phyloP scores from a whole-genome alignment of 441 rosid species.

The Pelargonium cotyledonis region DNA sequence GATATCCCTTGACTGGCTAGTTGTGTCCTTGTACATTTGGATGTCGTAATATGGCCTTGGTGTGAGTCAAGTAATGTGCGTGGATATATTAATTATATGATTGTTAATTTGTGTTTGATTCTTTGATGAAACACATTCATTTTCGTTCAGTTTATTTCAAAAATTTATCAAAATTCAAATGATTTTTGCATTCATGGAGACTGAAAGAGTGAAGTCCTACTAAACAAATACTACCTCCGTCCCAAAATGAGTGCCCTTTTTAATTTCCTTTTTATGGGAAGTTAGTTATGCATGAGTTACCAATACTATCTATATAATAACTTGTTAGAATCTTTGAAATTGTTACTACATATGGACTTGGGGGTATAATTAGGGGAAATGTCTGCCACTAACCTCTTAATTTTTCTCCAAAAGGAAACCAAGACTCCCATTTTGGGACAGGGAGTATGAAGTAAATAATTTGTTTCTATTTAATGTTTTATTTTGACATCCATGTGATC shows the following conservation, averaged over 20 bases:
- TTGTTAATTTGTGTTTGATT: background rate
- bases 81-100: background rate
- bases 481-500: conserved; percentile 1
- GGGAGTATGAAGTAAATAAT: background rate
- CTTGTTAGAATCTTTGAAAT: too few species aligned
- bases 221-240: too few species aligned
- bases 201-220: too few species aligned
- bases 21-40: background rate
- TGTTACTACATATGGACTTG: too few species aligned
- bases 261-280: too few species aligned
- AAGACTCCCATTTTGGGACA: too few species aligned
- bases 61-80: background rate
- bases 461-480: background rate
- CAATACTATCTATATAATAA: too few species aligned
- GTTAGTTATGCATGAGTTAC: too few species aligned
- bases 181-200: background rate
- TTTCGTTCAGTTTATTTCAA: background rate
- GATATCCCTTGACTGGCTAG: background rate
- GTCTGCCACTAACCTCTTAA: too few species aligned
- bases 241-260: too few species aligned
- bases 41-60: background rate
- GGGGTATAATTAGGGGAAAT: too few species aligned
- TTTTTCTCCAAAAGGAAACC: too few species aligned
- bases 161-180: background rate
- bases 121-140: background rate